Percentiles rank a stretch among this genome's conserved stretches.
Conservation (phyloP, 495 filamentous ascomycete species). For the Trichoderma reesei region DNA sequence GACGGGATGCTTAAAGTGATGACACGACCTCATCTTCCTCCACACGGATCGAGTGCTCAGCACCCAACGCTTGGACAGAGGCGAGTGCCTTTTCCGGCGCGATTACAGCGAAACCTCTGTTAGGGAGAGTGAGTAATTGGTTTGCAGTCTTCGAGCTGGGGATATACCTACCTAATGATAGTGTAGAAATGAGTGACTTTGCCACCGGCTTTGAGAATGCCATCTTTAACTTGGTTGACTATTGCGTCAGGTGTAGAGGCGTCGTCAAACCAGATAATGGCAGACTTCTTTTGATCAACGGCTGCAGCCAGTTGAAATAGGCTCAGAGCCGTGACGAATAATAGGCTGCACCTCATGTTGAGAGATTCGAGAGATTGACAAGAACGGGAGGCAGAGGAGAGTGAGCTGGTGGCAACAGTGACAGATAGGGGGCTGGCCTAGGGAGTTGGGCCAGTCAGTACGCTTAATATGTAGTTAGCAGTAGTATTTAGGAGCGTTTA, state of each 20-base stretch:
- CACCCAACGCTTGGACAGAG: constrained; percentile 54
- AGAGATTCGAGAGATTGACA: too few species aligned
- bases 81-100: constrained; percentile 58
- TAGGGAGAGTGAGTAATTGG: constrained; percentile 14
- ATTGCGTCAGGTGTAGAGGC: constrained; percentile 57
- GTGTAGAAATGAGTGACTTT: constrained; percentile 47
- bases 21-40: constrained; percentile 65
- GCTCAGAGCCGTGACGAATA: not conserved
- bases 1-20: constrained; percentile 13
- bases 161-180: constrained; percentile 45
- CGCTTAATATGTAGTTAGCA: too few species aligned
- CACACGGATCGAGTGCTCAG: constrained; percentile 54
- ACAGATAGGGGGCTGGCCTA: too few species aligned
- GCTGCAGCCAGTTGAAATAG: not conserved
- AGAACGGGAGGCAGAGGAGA: not conserved
- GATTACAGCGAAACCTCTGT: constrained; percentile 68
- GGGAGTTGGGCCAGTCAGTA: too few species aligned
- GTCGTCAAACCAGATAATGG: constrained; percentile 68
- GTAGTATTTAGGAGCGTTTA: not conserved
- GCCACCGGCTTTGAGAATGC: constrained; percentile 56
- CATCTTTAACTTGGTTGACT: constrained; percentile 58
- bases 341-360: not conserved
- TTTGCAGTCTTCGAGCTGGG: not conserved
- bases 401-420: not conserved
- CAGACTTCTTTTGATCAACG: constrained; percentile 39